Evolutionary conservation across 345 rosid species (phyloP).

Genomic region (Gossypium australe): DNA sequence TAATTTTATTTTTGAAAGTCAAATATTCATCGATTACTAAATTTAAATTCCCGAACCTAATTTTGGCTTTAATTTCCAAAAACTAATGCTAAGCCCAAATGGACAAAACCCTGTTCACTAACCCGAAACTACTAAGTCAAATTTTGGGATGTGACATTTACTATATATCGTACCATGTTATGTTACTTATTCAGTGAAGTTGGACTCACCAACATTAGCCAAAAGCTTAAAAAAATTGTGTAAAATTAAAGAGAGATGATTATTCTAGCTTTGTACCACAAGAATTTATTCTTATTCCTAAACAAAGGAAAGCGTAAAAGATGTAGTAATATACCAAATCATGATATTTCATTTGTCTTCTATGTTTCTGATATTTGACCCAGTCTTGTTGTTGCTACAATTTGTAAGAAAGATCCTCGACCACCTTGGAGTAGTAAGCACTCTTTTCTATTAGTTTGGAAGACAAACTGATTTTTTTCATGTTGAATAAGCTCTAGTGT

Average conservation of each 20-base stretch:
- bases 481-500: slow-evolving; percentile 57
- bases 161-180: neutral
- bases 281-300: neutral
- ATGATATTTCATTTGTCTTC: slow-evolving; percentile 23
- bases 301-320: neutral
- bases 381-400: slow-evolving; percentile 64
- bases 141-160: too few relatives aligned
- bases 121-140: too few relatives aligned
- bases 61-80: too few relatives aligned
- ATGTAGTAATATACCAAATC: slow-evolving; percentile 28
- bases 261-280: neutral
- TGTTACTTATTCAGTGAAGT: neutral
- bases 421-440: slow-evolving; percentile 44
- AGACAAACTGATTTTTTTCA: slow-evolving; percentile 43
- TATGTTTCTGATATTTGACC: slow-evolving; percentile 28
- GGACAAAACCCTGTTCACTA: too few relatives aligned
- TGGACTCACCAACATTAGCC: neutral
- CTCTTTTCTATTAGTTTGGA: slow-evolving; percentile 44
- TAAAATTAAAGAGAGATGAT: neutral
- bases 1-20: too few relatives aligned
- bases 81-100: too few relatives aligned
- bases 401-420: slow-evolving; percentile 35
- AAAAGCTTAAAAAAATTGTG: slow-evolving; percentile 1
- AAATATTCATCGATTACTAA: too few relatives aligned
- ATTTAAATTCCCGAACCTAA: too few relatives aligned